phyloP scores from a whole-genome alignment of 2,329 filamentous ascomycete genomes.

The Diplocarpon rosae region DNA sequence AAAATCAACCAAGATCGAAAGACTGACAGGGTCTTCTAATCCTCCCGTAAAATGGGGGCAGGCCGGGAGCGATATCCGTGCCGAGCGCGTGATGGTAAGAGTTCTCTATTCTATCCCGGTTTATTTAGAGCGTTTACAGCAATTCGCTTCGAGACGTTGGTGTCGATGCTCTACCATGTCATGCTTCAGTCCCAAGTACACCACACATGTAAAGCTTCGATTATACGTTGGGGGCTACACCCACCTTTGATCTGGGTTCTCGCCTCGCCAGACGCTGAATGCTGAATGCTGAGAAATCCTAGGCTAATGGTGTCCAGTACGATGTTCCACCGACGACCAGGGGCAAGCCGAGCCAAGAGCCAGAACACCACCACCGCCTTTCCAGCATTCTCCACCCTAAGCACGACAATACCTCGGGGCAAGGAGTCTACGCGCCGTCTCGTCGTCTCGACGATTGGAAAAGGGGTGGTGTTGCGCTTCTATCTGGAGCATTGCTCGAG shows the following conservation, averaged over 20 bases:
- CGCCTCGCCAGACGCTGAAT: too few relatives aligned
- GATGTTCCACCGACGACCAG: slow-evolving; percentile 12
- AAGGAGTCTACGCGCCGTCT: slow-evolving; percentile 47
- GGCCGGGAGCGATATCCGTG: slow-evolving; percentile 12
- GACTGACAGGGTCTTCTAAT: slow-evolving; percentile 19
- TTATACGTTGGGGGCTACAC: not conserved
- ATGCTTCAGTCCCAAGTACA: not conserved
- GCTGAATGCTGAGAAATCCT: too few relatives aligned
- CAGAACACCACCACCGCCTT: slow-evolving; percentile 20
- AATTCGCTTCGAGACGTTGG: too few relatives aligned
- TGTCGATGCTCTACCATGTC: not conserved
- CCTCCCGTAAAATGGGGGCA: slow-evolving; percentile 2
- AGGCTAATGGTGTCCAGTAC: slow-evolving; percentile 17
- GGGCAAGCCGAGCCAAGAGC: slow-evolving; percentile 4
- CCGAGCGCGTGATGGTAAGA: slow-evolving; percentile 14
- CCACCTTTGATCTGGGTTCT: too few relatives aligned
- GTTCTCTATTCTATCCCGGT: not conserved
- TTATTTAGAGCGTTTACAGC: not conserved
- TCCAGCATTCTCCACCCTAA: slow-evolving; percentile 23
- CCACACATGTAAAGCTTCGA: not conserved
- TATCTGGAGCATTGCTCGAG: slow-evolving; percentile 49
- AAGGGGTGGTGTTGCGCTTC: slow-evolving; percentile 50
- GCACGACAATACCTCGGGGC: slow-evolving; percentile 31
- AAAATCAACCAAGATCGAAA: slow-evolving; percentile 22
- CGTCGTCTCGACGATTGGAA: slow-evolving; percentile 63